Conservation (phyloP, 257 asterid species). For the Rhazya stricta region DNA sequence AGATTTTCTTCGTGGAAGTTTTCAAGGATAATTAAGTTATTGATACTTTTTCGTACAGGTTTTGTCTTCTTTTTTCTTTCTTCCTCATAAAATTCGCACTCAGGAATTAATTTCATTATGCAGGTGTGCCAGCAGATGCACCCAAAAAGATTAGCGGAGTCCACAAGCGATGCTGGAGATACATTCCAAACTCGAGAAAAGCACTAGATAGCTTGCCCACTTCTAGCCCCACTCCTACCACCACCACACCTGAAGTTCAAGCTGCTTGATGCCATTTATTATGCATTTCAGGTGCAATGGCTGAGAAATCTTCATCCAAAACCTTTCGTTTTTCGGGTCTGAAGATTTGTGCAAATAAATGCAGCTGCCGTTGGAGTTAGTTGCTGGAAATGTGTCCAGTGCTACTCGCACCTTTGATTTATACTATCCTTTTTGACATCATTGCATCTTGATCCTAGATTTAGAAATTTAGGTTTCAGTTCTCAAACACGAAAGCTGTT, state of each 20-base stretch:
- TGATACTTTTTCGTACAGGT: too few species aligned
- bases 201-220: slow-evolving; percentile 29
- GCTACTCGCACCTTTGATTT: neutral
- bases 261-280: slow-evolving; percentile 33
- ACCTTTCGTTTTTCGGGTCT: neutral
- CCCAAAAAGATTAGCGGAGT: slow-evolving; percentile 96
- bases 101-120: slow-evolving; percentile 8
- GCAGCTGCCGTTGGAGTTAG: neutral
- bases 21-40: neutral
- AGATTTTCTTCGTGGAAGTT: neutral
- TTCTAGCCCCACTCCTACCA: slow-evolving; percentile 18
- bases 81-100: neutral
- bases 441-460: neutral
- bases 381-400: neutral
- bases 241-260: slow-evolving; percentile 28
- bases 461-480: neutral
- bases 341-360: neutral
- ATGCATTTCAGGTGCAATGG: neutral
- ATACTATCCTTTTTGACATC: neutral
- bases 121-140: slow-evolving; percentile 77
- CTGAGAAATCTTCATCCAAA: neutral
- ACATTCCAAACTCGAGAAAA: slow-evolving; percentile 42
- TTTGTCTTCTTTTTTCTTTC: too few species aligned
- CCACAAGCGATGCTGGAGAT: slow-evolving; percentile 94
- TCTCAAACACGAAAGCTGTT: neutral